Percentiles rank a stretch among this genome's conserved stretches.
Conservation (phyloP, 2,329 filamentous ascomycete genomes). For the Basipetospora sp. region DNA sequence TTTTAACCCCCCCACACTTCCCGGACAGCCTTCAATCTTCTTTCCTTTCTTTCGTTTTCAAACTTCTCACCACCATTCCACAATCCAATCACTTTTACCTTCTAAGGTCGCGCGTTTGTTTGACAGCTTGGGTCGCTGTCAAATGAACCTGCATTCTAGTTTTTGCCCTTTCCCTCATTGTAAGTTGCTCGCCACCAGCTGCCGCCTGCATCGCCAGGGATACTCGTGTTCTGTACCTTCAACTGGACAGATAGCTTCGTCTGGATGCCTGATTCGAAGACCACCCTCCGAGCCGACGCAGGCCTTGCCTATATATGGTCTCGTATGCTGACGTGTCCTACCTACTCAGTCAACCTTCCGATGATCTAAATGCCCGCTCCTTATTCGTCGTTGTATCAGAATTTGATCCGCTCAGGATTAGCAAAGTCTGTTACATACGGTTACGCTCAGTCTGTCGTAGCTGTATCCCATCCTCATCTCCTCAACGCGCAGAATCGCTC, state of each 20-base stretch:
- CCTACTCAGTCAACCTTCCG: background rate
- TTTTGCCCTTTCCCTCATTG: slow-evolving; percentile 46
- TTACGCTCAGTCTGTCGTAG: slow-evolving; percentile 95
- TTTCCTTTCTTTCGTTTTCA: background rate
- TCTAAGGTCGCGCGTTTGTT: slow-evolving; percentile 63
- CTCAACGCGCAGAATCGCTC: slow-evolving; percentile 58
- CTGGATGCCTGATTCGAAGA: too few species aligned
- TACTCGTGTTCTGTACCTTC: too few species aligned
- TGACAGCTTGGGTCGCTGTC: slow-evolving; percentile 70
- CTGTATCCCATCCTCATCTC: slow-evolving; percentile 69
- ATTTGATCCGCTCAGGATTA: slow-evolving; percentile 93
- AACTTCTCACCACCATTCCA: background rate
- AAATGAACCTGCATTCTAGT: slow-evolving; percentile 91
- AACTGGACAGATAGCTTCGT: too few species aligned
- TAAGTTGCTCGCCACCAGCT: background rate
- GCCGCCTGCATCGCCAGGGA: too few species aligned
- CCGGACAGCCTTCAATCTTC: background rate
- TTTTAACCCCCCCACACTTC: background rate
- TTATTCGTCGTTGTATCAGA: slow-evolving; percentile 54
- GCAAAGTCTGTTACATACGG: slow-evolving; percentile 88
- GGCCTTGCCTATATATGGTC: background rate
- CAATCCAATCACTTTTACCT: too few species aligned
- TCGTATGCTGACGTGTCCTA: background rate
- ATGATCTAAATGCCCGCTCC: slow-evolving; percentile 79
- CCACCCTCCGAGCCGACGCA: too few species aligned